Base-by-base conservation (phyloP, 352 stramenopile genomes). In the Phytopythium vexans region DNA sequence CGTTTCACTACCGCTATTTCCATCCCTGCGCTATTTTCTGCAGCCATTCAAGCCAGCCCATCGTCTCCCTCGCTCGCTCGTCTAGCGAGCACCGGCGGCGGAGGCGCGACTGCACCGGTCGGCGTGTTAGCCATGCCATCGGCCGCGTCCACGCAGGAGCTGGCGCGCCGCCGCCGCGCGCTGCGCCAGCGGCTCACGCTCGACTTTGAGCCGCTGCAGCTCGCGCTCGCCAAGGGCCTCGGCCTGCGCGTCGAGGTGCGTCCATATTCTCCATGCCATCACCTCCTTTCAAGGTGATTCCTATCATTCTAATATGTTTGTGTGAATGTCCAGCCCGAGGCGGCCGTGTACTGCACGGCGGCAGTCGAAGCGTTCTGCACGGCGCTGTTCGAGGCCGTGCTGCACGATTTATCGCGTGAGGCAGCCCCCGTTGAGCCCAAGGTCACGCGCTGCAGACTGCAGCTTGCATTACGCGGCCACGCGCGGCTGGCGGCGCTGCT, bases 351-450 rank as follows among this genome's bases (percentile, higher is more conserved):
- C 16, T 82, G 72, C 51, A 83, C 75, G 1, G 69, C 75, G 44
- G 71, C 59, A 3, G 72, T 86, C 36, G 75, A 86, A 52, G 74
- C 70, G 2, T 58, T 81, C 50, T 86, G 75, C 55, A 58, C 80
- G 50, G 62, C 61, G 44, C 72, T 86, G 42, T 86, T 86, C 53
- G 57, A 66, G 27, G 63, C 65, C 44, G 60, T 75, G 32, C 62
- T 83, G 49, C 58, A 72, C 33, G 21, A 27, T 27, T 27, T 27
- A 27, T 27, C 21, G 21, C 21, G 21, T 27, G 21, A 27, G 21
- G 2, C 21, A 27, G 21, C 21, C 21, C 21, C 21, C 21, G 21
- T 27, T 2, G 21, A 27, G 21, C 21, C 21, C 21, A 27, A 27
- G 21, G 21, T 27, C 21, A 27, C 21, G 21, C 21, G 21, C 21